phyloP scores from a whole-genome alignment of 2,329 filamentous ascomycete species.

The Colletotrichum sp. region DNA sequence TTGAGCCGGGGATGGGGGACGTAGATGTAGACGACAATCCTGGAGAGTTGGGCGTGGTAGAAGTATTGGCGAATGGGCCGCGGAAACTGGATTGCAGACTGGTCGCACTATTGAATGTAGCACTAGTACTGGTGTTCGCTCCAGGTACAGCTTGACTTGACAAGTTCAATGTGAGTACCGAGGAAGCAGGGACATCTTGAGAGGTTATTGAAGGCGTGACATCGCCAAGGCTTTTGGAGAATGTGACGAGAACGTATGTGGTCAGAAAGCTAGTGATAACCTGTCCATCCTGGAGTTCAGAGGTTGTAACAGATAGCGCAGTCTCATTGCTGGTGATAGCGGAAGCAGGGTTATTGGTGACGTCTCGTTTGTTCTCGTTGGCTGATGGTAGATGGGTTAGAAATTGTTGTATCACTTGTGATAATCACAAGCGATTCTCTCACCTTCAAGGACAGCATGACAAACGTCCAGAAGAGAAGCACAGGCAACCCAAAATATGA shows the following conservation, averaged over 20 bases:
- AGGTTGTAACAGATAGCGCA: neutral
- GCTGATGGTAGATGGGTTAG: neutral
- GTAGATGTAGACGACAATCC: accelerated
- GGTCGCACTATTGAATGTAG: accelerated
- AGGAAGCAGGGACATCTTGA: neutral
- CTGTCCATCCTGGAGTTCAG: neutral
- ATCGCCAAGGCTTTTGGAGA: neutral
- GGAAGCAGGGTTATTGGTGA: neutral
- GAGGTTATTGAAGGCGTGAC: neutral
- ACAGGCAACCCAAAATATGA: neutral
- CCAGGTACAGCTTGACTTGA: neutral
- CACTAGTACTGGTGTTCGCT: neutral
- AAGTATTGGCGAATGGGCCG: neutral
- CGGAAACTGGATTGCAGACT: accelerated
- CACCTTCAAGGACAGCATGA: accelerated
- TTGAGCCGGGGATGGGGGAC: accelerated
- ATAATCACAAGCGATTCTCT: accelerated
- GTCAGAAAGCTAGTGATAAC: neutral
- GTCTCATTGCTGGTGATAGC: neutral
- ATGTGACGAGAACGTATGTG: neutral
- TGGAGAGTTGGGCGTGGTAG: neutral
- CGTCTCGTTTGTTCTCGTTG: neutral
- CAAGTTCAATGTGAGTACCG: neutral
- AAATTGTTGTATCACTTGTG: neutral
- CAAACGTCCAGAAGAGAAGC: neutral